Evolutionary conservation across 148 eudicot species (phyloP), one percentile per base, ranked within the genome.

Genomic region (Polygonum maritimum): DNA sequence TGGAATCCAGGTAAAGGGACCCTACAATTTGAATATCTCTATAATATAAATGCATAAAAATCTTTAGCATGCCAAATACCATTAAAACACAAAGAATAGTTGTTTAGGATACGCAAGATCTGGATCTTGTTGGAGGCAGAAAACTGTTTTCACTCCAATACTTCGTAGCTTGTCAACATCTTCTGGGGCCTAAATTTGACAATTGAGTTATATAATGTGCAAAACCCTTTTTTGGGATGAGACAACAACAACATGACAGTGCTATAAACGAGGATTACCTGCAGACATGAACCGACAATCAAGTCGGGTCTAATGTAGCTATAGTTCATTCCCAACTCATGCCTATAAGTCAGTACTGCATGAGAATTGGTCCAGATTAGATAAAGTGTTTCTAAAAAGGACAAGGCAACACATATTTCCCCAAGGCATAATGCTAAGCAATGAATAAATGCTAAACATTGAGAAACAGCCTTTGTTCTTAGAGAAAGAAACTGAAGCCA

Each of bases 201-300:
- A 74, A 51, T 51, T 51, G 63, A 80, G 76, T n/a, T 7, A 57
- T 5, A 57, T 57, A 19, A 57, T 4, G 2, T 57, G 6, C 8
- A 54, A 19, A 78, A 58, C 35, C 62, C 26, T 69, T 2, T 63
- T 65, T 8, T 31, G 35, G 15, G n/a, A n/a, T n/a, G 48, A 21
- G 8, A 57, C 48, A 16, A 18, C 48, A 35, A 71, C 10, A 80
- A 65, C 4, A 31, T 48, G 80, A 18, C 71, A 74, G 54, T 16
- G 16, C 36, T 36, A 55, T 35, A 36, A 71, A 18, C n/a, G 60
- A 47, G 18, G 31, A 67, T 70, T 40, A 94, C 98, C 98, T 94
- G 98, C 67, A 94, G 85, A 83, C 98, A 94, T 70, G 98, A 94
- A 4, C 98, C 98, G 52, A 94, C 98, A 72, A 94, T 94, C 82